These are phyloP conservation scores for Ramalina intermedia DNA, from an alignment of 495 filamentous ascomycete species.

Conservation along the genomic window DNA sequence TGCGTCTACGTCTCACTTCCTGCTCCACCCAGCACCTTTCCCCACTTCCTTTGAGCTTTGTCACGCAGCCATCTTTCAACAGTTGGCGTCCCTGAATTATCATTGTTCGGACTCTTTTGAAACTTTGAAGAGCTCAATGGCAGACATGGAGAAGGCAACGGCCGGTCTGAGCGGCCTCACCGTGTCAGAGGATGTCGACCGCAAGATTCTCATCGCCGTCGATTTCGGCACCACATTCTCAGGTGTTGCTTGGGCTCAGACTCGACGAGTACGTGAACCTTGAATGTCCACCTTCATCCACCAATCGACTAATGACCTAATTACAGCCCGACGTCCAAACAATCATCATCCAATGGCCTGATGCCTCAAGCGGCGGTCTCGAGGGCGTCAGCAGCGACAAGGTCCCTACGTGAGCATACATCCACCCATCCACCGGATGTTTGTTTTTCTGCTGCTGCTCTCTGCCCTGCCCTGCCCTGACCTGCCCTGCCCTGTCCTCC, in stretches of 20 bases:
- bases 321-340: constrained; percentile 17
- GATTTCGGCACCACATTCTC: constrained; percentile 33
- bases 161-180: constrained; percentile 3
- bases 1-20: too few relatives aligned
- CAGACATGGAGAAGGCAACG: constrained; percentile 5
- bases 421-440: too few relatives aligned
- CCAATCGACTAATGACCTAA: not conserved
- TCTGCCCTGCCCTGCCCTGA: not conserved
- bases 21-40: too few relatives aligned
- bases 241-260: constrained; percentile 35
- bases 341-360: constrained; percentile 19
- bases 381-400: constrained; percentile 27
- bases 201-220: constrained; percentile 16
- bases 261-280: constrained; percentile 14
- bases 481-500: too few relatives aligned
- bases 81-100: not conserved
- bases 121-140: not conserved
- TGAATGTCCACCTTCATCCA: not conserved
- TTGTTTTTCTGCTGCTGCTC: too few relatives aligned
- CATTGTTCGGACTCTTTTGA: not conserved
- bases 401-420: constrained; percentile 19
- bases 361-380: constrained; percentile 12
- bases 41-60: too few relatives aligned
- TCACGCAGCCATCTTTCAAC: not conserved
- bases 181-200: constrained; percentile 11